Percentiles rank a stretch among this genome's conserved stretches.
phyloP scores from a whole-genome alignment of 2,329 filamentous ascomycete genomes.

The Fusarium anguioides region DNA sequence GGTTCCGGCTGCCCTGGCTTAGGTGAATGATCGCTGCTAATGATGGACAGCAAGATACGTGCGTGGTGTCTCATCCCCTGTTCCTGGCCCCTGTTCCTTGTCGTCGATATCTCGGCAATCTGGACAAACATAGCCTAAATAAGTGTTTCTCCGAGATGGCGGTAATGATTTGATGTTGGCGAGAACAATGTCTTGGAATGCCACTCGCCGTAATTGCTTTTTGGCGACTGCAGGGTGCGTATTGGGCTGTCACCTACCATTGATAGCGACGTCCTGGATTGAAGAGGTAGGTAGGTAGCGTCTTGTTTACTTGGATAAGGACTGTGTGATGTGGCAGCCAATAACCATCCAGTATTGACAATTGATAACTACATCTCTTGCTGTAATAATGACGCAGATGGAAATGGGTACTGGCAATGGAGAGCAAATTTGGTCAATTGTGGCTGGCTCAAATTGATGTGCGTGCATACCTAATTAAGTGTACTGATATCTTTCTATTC shows the following conservation, averaged over 20 bases:
- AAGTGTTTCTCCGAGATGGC: background rate
- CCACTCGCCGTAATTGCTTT: constrained; percentile 22
- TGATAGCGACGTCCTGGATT: background rate
- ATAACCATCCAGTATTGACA: background rate
- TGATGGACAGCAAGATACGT: background rate
- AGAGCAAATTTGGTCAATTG: constrained; percentile 8
- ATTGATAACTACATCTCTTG: background rate
- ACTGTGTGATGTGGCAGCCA: background rate
- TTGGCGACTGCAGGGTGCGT: background rate
- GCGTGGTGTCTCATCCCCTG: background rate
- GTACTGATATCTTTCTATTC: background rate
- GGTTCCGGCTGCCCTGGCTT: background rate
- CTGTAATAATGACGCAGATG: constrained; percentile 25
- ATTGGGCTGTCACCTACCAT: background rate
- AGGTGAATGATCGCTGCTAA: background rate
- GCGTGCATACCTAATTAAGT: background rate
- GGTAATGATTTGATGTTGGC: background rate
- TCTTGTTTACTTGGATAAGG: background rate
- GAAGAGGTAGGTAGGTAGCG: no score
- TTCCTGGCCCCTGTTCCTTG: constrained; percentile 16
- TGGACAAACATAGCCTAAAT: constrained; percentile 6
- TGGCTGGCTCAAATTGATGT: constrained; percentile 15
- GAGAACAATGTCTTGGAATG: constrained; percentile 28
- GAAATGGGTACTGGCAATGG: background rate
- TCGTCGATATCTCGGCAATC: constrained; percentile 18